These are phyloP conservation scores for Cercospora sp. DNA, from an alignment of 2,329 filamentous ascomycete species.

Conservation along the genomic window DNA sequence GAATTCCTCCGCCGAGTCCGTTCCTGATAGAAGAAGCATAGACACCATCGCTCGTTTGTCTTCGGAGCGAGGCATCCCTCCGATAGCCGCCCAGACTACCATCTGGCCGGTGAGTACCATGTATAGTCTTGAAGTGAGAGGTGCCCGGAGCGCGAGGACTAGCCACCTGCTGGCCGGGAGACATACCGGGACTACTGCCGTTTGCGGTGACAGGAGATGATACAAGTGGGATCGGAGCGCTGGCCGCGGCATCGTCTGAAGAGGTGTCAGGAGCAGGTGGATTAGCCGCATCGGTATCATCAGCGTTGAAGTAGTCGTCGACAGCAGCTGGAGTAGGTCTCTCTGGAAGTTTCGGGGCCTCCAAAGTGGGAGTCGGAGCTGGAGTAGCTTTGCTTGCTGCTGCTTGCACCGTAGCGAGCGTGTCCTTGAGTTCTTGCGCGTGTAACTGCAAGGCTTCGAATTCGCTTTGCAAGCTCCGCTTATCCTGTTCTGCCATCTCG, in stretches of 20 bases:
- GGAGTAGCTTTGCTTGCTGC: neutral
- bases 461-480: neutral
- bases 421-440: neutral
- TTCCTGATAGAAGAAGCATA: neutral
- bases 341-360: neutral
- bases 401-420: neutral
- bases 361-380: neutral
- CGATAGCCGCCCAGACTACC: neutral
- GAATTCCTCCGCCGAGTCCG: neutral
- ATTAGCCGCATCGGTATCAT: neutral
- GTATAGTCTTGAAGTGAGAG: neutral
- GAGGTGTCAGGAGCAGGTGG: neutral
- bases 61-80: neutral
- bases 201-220: neutral
- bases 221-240: neutral
- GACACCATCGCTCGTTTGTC: neutral
- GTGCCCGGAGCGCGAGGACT: neutral
- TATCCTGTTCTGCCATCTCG: neutral
- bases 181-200: no score
- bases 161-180: no score
- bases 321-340: neutral
- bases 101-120: neutral
- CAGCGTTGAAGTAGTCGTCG: neutral
- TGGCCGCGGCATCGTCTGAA: neutral
- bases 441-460: neutral